Conservation (phyloP, 495 filamentous ascomycete genomes). For the Trichoderma parareesei region DNA sequence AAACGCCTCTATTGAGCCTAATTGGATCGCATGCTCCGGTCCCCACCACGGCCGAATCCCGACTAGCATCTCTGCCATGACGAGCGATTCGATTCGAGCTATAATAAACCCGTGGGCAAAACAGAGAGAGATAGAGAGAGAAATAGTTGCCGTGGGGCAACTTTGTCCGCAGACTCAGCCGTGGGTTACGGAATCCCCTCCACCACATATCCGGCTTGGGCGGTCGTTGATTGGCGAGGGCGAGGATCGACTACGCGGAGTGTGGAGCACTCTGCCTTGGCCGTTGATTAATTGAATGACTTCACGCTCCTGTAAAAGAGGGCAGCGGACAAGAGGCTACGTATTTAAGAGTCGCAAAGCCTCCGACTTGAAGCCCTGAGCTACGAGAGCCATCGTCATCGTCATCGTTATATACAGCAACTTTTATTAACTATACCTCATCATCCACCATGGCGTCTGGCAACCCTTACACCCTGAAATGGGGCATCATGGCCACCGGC, state of each 20-base stretch:
- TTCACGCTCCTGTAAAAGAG: not conserved
- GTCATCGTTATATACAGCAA: not conserved
- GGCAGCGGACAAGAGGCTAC: not conserved
- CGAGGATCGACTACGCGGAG: not conserved
- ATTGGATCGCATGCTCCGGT: constrained; percentile 1
- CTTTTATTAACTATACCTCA: not conserved
- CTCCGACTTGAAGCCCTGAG: not conserved
- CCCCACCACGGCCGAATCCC: constrained; percentile 3
- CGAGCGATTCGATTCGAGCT: not conserved
- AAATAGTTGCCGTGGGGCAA: constrained; percentile 2
- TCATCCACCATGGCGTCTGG: constrained; percentile 31
- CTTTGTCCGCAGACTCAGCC: not conserved
- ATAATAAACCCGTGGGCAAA: not conserved
- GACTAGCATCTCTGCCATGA: not conserved
- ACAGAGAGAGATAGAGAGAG: constrained; percentile 5
- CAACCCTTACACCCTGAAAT: constrained; percentile 53
- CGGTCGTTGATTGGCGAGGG: constrained; percentile 1
- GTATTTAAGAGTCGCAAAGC: not conserved
- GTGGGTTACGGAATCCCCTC: not conserved
- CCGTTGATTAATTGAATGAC: not conserved
- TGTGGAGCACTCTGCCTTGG: not conserved
- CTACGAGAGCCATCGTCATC: not conserved
- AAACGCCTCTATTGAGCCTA: not conserved
- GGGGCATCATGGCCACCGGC: constrained; percentile 82
- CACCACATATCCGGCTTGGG: not conserved